Percentiles rank a stretch among this genome's conserved stretches.
Evolutionary conservation across 202 grass and related monocot genomes (phyloP).

Genomic region (Thinopyrum obtusiflorum): DNA sequence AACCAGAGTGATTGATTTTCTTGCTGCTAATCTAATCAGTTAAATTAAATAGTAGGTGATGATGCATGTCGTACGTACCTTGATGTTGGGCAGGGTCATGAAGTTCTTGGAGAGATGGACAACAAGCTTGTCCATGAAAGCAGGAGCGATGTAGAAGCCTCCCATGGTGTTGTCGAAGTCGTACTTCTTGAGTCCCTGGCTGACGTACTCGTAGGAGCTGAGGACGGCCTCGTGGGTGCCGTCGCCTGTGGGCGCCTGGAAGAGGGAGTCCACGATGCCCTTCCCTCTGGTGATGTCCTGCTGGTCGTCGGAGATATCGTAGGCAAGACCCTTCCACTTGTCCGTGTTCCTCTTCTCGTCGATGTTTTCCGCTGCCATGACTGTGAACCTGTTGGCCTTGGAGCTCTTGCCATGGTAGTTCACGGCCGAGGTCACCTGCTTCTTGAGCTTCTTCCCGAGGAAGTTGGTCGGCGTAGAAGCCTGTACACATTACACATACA

Average conservation of each 20-base stretch:
- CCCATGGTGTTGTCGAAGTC: slow-evolving; percentile 72
- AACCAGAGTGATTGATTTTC: background rate
- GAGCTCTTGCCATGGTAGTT: slow-evolving; percentile 51
- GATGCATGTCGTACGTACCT: slow-evolving; percentile 31
- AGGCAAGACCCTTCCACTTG: slow-evolving; percentile 61
- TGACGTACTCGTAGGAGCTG: slow-evolving; percentile 85
- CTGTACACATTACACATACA: slow-evolving; percentile 3
- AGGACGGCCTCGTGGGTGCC: slow-evolving; percentile 88
- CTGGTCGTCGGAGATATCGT: slow-evolving; percentile 83
- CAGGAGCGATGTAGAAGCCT: slow-evolving; percentile 78
- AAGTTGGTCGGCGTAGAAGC: slow-evolving; percentile 52
- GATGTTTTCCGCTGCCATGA: slow-evolving; percentile 41
- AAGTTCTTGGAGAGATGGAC: slow-evolving; percentile 97
- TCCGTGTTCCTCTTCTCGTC: slow-evolving; percentile 53
- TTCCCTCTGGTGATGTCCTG: slow-evolving; percentile 96
- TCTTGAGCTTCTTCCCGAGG: slow-evolving; percentile 71
- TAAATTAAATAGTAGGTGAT: background rate
- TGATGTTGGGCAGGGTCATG: slow-evolving; percentile 97
- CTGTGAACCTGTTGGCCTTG: slow-evolving; percentile 41
- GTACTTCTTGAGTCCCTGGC: slow-evolving; percentile 64
- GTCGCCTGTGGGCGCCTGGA: slow-evolving; percentile 74
- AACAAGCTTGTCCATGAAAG: slow-evolving; percentile 95
- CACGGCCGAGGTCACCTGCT: slow-evolving; percentile 49
- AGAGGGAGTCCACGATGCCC: slow-evolving; percentile 65
- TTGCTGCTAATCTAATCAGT: background rate